phyloP scores from a whole-genome alignment of 1,284 basidiomycete species.

The Trichosporon sp. region DNA sequence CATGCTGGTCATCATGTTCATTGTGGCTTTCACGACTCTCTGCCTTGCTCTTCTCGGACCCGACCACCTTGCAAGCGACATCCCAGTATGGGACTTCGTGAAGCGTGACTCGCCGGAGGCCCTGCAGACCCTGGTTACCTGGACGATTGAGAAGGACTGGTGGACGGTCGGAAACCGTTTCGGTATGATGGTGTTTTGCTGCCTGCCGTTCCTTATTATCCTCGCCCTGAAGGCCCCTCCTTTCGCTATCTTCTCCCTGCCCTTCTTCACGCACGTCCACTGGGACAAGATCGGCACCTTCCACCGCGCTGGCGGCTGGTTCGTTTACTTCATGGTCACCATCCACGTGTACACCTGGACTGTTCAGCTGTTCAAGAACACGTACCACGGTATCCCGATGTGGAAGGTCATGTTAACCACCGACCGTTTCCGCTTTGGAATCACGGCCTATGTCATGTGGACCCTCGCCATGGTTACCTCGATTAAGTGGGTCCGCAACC shows the following conservation, averaged over 20 bases:
- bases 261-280: constrained; percentile 63
- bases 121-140: constrained; percentile 3
- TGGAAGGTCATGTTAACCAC: constrained; percentile 65
- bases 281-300: constrained; percentile 72
- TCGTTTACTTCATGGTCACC: constrained; percentile 67
- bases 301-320: constrained; percentile 67
- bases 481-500: constrained; percentile 61
- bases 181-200: constrained; percentile 71
- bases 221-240: constrained; percentile 77
- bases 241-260: constrained; percentile 69
- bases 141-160: constrained; percentile 41
- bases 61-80: constrained; percentile 60
- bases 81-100: constrained; percentile 53
- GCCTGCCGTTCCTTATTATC: constrained; percentile 69
- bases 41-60: constrained; percentile 61
- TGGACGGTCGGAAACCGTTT: constrained; percentile 73
- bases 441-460: constrained; percentile 65
- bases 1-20: constrained; percentile 55
- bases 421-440: constrained; percentile 67
- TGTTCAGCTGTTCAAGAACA: constrained; percentile 61
- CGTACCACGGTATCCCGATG: constrained; percentile 54
- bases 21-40: constrained; percentile 53
- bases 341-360: constrained; percentile 72
- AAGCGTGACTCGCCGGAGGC: constrained; percentile 7
- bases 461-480: constrained; percentile 65